Evolutionary conservation across 306 rosid species (phyloP).

Genomic region (Urtica urens): DNA sequence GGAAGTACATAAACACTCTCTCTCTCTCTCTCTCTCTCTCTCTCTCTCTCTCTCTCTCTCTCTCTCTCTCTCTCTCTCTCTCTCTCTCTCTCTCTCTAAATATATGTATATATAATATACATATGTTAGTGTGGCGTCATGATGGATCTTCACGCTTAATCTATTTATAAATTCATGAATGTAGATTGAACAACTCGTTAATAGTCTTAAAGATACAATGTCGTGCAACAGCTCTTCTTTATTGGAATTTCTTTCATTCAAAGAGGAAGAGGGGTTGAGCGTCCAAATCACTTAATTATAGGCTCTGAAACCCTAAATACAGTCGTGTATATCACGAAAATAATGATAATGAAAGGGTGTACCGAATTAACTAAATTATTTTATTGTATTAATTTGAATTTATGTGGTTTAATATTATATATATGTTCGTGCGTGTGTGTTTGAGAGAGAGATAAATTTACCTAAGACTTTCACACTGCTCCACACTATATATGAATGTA

Average conservation of each 20-base stretch:
- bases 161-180: neutral
- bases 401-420: no score
- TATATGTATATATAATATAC: neutral
- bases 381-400: no score
- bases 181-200: neutral
- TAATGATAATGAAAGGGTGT: neutral
- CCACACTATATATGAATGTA: no score
- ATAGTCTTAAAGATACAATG: no score
- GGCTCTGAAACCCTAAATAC: neutral
- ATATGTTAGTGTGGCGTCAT: no score
- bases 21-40: neutral
- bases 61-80: no score
- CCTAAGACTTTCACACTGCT: no score
- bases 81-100: no score
- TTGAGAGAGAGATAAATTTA: neutral
- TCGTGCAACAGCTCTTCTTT: neutral
- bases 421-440: neutral
- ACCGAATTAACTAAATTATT: neutral
- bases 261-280: neutral
- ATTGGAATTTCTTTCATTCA: neutral
- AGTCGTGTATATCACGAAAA: neutral
- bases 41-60: no score
- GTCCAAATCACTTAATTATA: neutral
- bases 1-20: slow-evolving; percentile 4
- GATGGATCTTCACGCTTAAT: no score